Conservation (phyloP, 768 basidiomycete species). For the Lentinula sp. region DNA sequence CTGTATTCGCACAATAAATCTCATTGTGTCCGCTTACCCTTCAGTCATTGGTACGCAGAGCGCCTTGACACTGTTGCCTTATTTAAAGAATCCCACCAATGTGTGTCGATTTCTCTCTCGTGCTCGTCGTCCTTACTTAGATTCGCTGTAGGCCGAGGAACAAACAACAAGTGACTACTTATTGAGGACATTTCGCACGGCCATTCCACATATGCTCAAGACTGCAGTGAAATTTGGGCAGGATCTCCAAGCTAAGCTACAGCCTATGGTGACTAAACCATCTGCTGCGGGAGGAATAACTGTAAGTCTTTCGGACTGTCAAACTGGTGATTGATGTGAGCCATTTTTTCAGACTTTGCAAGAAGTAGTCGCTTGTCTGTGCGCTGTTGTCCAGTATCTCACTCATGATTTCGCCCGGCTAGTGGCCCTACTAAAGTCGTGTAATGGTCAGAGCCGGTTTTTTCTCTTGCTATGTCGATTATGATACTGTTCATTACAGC, state of each 20-base stretch:
- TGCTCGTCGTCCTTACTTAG: neutral
- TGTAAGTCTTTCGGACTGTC: constrained; percentile 30
- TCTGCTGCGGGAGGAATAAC: constrained; percentile 58
- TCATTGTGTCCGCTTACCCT: constrained; percentile 80
- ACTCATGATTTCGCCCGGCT: constrained; percentile 83
- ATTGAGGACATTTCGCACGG: constrained; percentile 80
- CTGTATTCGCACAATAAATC: constrained; percentile 79
- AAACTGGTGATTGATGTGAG: neutral
- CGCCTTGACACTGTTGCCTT: constrained; percentile 83
- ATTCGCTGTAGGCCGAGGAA: constrained; percentile 48
- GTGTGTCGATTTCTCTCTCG: constrained; percentile 35
- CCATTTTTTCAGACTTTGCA: constrained; percentile 58
- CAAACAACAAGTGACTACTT: constrained; percentile 80
- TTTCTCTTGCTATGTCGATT: neutral
- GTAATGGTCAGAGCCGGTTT: constrained; percentile 51
- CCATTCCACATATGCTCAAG: constrained; percentile 85
- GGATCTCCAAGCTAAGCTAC: constrained; percentile 73
- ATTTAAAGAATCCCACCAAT: constrained; percentile 73
- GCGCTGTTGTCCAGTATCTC: constrained; percentile 73
- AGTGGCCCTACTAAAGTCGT: constrained; percentile 77
- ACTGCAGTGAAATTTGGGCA: constrained; percentile 84
- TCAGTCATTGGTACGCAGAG: constrained; percentile 76
- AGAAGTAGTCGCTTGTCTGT: constrained; percentile 91
- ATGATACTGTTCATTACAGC: constrained; percentile 1
- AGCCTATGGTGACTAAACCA: constrained; percentile 91